These are phyloP conservation scores for Rhizopogon sp. DNA, from an alignment of 768 basidiomycete species.

Conservation along the genomic window DNA sequence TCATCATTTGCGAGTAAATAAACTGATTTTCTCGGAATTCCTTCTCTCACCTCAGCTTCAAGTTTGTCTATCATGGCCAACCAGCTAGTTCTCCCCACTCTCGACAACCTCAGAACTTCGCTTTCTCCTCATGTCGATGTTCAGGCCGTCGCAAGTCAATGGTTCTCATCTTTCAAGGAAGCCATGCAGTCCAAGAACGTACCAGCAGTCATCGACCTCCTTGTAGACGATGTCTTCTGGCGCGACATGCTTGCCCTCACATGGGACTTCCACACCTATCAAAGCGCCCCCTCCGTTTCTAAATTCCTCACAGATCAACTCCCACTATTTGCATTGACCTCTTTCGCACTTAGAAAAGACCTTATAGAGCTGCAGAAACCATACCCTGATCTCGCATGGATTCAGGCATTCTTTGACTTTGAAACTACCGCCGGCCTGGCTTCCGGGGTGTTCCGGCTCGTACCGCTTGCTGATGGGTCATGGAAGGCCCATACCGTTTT, in stretches of 20 bases:
- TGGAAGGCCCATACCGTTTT: conserved; percentile 47
- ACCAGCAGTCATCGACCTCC: conserved; percentile 26
- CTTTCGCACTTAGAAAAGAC: conserved; percentile 20
- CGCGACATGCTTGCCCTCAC: conserved; percentile 58
- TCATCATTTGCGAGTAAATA: too few species aligned
- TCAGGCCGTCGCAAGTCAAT: conserved; percentile 28
- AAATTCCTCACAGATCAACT: conserved; percentile 47
- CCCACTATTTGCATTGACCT: conserved; percentile 10
- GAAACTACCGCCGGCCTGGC: conserved; percentile 33
- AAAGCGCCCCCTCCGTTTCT: conserved; percentile 34
- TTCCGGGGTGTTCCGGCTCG: conserved; percentile 41
- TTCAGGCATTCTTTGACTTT: conserved; percentile 42
- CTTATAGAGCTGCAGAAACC: conserved; percentile 18
- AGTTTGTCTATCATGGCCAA: neutral
- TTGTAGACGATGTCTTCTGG: conserved; percentile 42
- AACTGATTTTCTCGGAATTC: too few species aligned
- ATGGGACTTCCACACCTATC: conserved; percentile 59
- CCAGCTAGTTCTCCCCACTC: conserved; percentile 16
- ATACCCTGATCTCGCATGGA: conserved; percentile 34
- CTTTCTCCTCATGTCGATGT: conserved; percentile 32
- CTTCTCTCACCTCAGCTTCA: neutral
- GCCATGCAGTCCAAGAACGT: conserved; percentile 29
- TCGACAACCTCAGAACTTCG: conserved; percentile 15
- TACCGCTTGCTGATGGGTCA: conserved; percentile 34
- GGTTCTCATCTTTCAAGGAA: conserved; percentile 37